These are phyloP conservation scores for Serendipita sp. DNA, from an alignment of 768 basidiomycete genomes.

Conservation along the genomic window DNA sequence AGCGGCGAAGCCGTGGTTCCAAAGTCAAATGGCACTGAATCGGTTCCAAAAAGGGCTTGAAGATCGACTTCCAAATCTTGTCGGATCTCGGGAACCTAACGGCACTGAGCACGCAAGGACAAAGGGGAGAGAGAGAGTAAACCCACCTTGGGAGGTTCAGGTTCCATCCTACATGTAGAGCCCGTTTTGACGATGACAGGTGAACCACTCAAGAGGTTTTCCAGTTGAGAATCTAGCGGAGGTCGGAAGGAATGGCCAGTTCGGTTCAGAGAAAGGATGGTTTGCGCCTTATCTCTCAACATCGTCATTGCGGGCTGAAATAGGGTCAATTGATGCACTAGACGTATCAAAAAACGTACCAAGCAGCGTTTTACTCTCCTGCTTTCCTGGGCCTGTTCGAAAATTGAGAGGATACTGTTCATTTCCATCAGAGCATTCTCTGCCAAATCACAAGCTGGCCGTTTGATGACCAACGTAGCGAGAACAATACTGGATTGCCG, in stretches of 20 bases:
- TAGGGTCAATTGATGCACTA: slow-evolving; percentile 37
- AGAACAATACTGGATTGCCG: neutral
- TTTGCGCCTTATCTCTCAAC: slow-evolving; percentile 39
- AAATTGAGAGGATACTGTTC: neutral
- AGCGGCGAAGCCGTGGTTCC: neutral
- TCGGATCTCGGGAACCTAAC: neutral
- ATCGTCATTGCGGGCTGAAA: slow-evolving; percentile 32
- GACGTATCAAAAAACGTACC: neutral
- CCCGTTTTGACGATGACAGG: neutral
- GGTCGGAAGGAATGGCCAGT: slow-evolving; percentile 12
- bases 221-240: neutral
- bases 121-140: no score
- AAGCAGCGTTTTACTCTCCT: neutral
- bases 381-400: neutral
- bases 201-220: neutral
- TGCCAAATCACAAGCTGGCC: neutral
- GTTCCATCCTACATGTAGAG: neutral
- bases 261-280: slow-evolving; percentile 34
- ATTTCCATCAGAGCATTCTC: neutral
- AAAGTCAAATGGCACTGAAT: neutral
- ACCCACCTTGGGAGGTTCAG: no score
- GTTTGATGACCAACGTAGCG: neutral
- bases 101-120: neutral
- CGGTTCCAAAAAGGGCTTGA: neutral
- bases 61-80: neutral